Evolutionary conservation across 1,139 yeast species (phyloP).

Genomic region (Magnusiomyces suaveolens): DNA sequence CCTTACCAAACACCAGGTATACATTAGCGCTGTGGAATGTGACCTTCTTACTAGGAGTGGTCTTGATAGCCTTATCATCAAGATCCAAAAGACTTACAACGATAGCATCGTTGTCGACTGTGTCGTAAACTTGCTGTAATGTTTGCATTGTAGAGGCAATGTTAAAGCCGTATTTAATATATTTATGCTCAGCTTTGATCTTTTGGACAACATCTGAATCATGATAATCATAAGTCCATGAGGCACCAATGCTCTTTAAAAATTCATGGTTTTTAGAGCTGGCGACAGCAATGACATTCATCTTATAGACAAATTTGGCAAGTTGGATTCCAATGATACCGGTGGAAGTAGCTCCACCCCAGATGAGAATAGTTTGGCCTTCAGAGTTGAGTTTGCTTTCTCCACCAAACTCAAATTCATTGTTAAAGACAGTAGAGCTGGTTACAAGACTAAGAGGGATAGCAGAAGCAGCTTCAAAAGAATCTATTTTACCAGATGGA

Average conservation of each 20-base stretch:
- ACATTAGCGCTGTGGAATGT: background rate
- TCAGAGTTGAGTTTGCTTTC: background rate
- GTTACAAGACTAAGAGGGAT: constrained; percentile 34
- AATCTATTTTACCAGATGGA: constrained; percentile 35
- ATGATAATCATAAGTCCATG: constrained; percentile 49
- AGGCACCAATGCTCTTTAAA: constrained; percentile 49
- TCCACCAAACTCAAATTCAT: constrained; percentile 3
- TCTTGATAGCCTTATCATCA: background rate
- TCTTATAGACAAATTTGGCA: constrained; percentile 41
- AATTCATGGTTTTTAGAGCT: constrained; percentile 38
- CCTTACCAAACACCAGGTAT: background rate
- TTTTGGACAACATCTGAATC: constrained; percentile 44
- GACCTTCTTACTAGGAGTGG: constrained; percentile 1
- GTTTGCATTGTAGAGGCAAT: constrained; percentile 36
- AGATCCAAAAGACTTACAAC: background rate
- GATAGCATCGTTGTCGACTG: background rate
- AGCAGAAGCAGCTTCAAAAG: constrained; percentile 55
- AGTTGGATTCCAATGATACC: constrained; percentile 49
- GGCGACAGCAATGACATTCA: constrained; percentile 47
- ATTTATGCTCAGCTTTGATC: constrained; percentile 38
- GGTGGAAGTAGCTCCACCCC: constrained; percentile 58
- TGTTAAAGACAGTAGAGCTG: constrained; percentile 36
- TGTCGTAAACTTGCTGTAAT: constrained; percentile 1
- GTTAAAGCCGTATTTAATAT: constrained; percentile 48
- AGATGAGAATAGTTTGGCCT: constrained; percentile 37